Base-by-base conservation (phyloP, 2,329 filamentous ascomycete genomes). In the Trichophyton verrucosum region DNA sequence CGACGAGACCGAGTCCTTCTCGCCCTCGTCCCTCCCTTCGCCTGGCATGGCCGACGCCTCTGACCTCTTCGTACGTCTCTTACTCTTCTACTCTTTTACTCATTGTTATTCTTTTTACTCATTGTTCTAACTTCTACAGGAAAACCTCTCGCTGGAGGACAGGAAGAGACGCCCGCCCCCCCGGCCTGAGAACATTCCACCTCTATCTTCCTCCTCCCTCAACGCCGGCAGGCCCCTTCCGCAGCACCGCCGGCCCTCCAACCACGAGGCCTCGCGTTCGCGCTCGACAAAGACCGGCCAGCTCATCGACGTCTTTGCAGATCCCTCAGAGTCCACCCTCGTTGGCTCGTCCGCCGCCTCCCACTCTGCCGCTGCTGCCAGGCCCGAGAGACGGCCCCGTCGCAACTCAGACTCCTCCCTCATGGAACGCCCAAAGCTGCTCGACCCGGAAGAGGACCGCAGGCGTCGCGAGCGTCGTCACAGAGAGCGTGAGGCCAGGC, bases 331-430 rank as follows among this genome's bases (percentile, higher is more conserved):
- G n/a, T 15, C 42, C n/a, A 46, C 38, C 38, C 38, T 40, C 38
- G 38, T 40, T 1, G 38, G 38, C 38, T 22, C 44, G 24, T 27
- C 24, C 44, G 13, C 11, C 44, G 9, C 13, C 15, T 8, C 44
- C 44, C n/a, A 11, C 17, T 9, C 46, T 22, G 3, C 13, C 44
- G 63, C 76, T 60, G 4, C 24, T 27, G 24, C 24, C 5, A 71
- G 75, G 59, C 77, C 75, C 38, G 65, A 77, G 60, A 71, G 76
- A 59, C 77, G 81, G 33, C 77, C 77, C 40, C 78, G 83, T 61
- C 80, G 83, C 59, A 84, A 85, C 67, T 86, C 84, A 0, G 83
- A 86, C 65, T 84, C 83, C 0, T 86, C 84, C 1, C 74, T 84
- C 58, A 78, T 83, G 71, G 82, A 78, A 38, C 75, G 75, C 33